These are phyloP conservation scores for Pestalotiopsis sp. DNA, from an alignment of 2,329 filamentous ascomycete genomes.

Conservation along the genomic window DNA sequence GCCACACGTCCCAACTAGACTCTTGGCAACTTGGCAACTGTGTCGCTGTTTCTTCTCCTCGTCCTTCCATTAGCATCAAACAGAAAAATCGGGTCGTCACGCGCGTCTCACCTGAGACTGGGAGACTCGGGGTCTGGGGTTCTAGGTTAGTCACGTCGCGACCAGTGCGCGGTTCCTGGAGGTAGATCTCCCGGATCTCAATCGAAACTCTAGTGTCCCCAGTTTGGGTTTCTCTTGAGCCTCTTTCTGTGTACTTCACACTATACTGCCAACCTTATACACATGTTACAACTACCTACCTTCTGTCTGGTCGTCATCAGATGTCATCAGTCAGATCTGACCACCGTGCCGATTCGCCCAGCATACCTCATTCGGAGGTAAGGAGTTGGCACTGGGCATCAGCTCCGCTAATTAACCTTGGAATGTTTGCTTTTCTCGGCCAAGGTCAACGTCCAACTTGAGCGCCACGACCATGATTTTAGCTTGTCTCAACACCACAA, in stretches of 20 bases:
- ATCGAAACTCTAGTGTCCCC: neutral
- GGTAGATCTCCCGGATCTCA: neutral
- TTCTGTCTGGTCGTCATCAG: neutral
- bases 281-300: neutral
- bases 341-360: neutral
- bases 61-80: neutral
- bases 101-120: constrained; percentile 5
- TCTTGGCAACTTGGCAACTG: neutral
- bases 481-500: neutral
- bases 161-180: neutral
- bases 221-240: neutral
- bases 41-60: neutral
- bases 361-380: neutral
- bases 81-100: neutral
- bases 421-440: neutral
- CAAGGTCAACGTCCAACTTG: neutral
- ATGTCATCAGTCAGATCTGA: neutral
- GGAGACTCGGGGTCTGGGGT: neutral
- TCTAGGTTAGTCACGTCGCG: neutral
- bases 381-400: neutral
- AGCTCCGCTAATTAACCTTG: neutral
- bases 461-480: neutral
- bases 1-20: neutral
- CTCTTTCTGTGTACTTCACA: neutral
- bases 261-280: too few species aligned